These are phyloP conservation scores for Leptomonas pyrrhocoris DNA, from an alignment of 208 protist genomes.

Conservation along the genomic window DNA sequence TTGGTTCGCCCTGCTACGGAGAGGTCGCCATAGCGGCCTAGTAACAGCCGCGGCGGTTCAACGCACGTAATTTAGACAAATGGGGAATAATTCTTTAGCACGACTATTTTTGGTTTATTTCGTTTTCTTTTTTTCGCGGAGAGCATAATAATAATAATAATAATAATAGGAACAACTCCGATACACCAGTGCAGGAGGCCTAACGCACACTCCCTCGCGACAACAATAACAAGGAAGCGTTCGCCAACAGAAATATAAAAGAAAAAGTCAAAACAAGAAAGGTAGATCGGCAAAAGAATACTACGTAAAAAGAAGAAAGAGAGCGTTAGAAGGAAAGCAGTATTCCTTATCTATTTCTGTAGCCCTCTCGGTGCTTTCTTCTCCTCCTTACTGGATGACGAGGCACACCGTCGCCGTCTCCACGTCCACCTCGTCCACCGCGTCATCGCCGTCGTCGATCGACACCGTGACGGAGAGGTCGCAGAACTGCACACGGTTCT, in stretches of 20 bases:
- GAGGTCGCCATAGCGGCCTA: too few species aligned
- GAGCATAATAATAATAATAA: too few species aligned
- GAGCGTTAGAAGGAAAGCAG: slow-evolving; percentile 4
- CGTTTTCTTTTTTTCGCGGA: neutral
- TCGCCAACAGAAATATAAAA: neutral
- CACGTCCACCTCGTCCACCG: slow-evolving; percentile 85
- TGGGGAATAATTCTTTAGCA: too few species aligned
- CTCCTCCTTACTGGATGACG: slow-evolving; percentile 41
- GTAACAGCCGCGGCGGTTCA: too few species aligned
- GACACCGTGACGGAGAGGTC: slow-evolving; percentile 78
- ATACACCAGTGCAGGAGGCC: too few species aligned
- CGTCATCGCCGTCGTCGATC: slow-evolving; percentile 69
- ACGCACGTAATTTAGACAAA: too few species aligned
- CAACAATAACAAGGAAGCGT: neutral
- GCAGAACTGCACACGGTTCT: slow-evolving; percentile 78
- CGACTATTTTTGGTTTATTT: too few species aligned
- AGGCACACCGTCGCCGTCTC: slow-evolving; percentile 81
- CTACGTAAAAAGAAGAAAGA: neutral
- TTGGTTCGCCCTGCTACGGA: too few species aligned
- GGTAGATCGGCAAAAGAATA: slow-evolving; percentile 1
- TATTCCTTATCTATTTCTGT: too few species aligned
- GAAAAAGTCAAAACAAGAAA: slow-evolving; percentile 6
- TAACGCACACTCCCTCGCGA: too few species aligned
- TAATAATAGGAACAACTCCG: too few species aligned
- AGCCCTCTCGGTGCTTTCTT: too few species aligned